Evolutionary conservation across 169 alveolate species (phyloP).

Genomic region (Toxoplasma gondii): DNA sequence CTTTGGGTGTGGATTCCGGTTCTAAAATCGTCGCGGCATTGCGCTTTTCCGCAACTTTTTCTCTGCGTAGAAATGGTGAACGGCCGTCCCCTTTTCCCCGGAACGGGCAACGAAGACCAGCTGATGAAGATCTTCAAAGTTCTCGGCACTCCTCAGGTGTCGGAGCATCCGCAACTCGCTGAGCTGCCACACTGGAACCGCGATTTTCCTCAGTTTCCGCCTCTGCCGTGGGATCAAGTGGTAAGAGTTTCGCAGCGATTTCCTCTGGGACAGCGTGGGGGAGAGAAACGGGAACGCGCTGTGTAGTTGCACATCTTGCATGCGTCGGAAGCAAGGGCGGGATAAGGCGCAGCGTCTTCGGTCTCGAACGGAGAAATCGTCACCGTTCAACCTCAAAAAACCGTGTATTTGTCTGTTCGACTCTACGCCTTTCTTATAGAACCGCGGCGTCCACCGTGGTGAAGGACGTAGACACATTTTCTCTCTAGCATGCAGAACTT

Average conservation of each 20-base stretch:
- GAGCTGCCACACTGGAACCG: conserved; percentile 55
- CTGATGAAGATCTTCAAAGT: conserved; percentile 95
- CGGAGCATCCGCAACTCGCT: conserved; percentile 86
- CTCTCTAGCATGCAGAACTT: no score
- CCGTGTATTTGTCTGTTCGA: no score
- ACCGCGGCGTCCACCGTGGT: no score
- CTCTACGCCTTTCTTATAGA: no score
- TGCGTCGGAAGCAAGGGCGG: background rate
- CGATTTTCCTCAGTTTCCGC: conserved; percentile 49
- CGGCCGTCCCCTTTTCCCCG: conserved; percentile 97
- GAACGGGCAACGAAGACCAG: conserved; percentile 97
- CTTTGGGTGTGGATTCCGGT: no score
- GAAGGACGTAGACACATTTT: no score
- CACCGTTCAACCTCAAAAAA: no score
- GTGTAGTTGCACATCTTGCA: no score
- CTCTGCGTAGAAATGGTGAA: conserved; percentile 94
- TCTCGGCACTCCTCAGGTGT: conserved; percentile 95
- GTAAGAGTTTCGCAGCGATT: conserved; percentile 5
- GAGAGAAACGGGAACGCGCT: no score
- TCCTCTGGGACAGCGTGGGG: no score
- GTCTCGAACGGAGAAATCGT: background rate
- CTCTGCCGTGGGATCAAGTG: conserved; percentile 43
- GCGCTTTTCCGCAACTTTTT: background rate
- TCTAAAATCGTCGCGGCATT: no score
- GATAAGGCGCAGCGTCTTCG: background rate